Conservation (phyloP, 352 stramenopile species). For the Globisporangium viniferum region DNA sequence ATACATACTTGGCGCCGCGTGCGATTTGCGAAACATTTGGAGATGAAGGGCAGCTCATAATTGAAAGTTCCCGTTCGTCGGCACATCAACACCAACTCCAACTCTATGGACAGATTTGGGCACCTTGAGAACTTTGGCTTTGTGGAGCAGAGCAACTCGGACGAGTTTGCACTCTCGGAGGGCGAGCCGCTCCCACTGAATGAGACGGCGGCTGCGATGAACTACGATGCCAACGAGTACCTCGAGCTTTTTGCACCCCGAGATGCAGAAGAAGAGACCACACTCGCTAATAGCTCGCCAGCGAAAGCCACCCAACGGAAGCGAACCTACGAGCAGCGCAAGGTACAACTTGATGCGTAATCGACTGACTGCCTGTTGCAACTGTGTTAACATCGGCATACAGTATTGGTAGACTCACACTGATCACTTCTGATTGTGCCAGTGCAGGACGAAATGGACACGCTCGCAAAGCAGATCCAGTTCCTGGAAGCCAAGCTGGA, state of each 20-base stretch:
- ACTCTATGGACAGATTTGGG: not conserved
- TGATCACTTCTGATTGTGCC: not conserved
- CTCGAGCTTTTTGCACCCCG: not conserved
- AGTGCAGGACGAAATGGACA: slow-evolving; percentile 5
- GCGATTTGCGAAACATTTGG: not conserved
- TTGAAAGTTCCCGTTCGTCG: not conserved
- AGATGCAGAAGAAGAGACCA: not conserved
- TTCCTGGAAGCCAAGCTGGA: slow-evolving; percentile 7
- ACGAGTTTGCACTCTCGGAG: not conserved
- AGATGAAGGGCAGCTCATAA: not conserved
- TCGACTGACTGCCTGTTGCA: not conserved
- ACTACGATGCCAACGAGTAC: not conserved
- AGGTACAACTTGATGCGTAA: not conserved
- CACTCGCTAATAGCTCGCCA: not conserved
- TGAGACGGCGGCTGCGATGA: not conserved
- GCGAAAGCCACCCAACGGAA: slow-evolving; percentile 1
- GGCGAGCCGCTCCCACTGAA: not conserved
- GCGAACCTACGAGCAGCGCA: slow-evolving; percentile 10
- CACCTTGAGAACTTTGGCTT: not conserved
- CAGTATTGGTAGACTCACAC: not conserved
- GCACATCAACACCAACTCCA: not conserved
- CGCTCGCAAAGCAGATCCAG: not conserved
- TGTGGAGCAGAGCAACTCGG: not conserved
- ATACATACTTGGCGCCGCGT: not conserved
- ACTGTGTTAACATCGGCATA: too few relatives aligned